Evolutionary conservation across 495 filamentous ascomycete species (phyloP).

Genomic region (Tuber microsphaerosporum): DNA sequence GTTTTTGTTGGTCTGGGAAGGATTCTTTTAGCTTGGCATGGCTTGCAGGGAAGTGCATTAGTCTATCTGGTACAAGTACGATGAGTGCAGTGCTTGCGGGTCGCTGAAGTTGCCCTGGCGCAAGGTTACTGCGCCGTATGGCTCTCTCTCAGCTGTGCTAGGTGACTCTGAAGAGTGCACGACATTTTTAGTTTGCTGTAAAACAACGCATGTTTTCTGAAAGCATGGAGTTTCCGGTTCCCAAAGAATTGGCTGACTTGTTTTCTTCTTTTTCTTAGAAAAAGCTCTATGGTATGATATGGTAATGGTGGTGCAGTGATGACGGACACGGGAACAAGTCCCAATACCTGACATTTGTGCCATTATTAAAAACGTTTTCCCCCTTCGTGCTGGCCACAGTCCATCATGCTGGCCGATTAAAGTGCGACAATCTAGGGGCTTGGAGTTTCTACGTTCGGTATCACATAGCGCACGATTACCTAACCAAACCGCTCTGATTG

Average conservation of each 20-base stretch:
- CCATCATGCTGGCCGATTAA: too few relatives aligned
- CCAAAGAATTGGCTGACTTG: background rate
- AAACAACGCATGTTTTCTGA: background rate
- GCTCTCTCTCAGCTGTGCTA: background rate
- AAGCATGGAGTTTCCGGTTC: background rate
- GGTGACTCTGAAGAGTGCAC: too few relatives aligned
- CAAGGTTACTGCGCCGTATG: background rate
- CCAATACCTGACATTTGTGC: background rate
- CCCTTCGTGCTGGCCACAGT: too few relatives aligned
- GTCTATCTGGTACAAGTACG: background rate
- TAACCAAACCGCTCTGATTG: too few relatives aligned
- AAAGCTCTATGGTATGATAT: background rate
- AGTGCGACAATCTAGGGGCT: too few relatives aligned
- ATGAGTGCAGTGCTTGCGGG: background rate
- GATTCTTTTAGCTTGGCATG: background rate
- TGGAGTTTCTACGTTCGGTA: too few relatives aligned
- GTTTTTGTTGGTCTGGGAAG: background rate
- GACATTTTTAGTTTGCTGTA: background rate
- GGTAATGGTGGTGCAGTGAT: background rate
- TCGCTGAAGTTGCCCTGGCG: background rate
- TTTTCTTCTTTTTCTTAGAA: background rate
- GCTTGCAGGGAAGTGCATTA: background rate
- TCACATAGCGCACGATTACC: too few relatives aligned
- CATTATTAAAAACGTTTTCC: background rate
- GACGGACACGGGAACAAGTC: too few relatives aligned